Base-by-base conservation (phyloP, 202 grass and related monocot genomes). In the Panicum hallii region DNA sequence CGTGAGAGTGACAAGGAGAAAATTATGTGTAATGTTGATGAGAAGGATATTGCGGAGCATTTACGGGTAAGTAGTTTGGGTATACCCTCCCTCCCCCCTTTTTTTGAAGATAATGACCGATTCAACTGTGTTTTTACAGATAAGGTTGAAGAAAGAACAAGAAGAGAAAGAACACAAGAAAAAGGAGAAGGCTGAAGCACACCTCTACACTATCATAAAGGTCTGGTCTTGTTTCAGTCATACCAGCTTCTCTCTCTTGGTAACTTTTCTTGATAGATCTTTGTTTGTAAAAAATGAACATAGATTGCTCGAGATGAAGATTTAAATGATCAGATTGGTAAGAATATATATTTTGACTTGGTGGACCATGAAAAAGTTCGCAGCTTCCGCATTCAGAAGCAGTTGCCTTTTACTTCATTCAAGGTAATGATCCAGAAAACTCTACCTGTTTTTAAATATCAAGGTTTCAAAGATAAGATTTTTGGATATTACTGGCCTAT, bases 111-210 rank as follows among this genome's bases (percentile, higher is more conserved):
- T 77, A 20, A 12, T 66, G 11, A 82, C 55, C 57, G 30, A 56
- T 90, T 80, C 28, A 72, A 88, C 54, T 86, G 66, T 85, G 77
- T 52, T 79, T 82, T 71, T 89, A 46, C 86, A 99, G 96, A 79
- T 95, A 90, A 95, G 96, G 43, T 92, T 99, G 88, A 99, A 99
- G 80, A 99, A 99, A 91, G 96, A 99, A 85, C 96, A 99, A 92
- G 91, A 96, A 85, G 96, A 99, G 91, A 99, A 99, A 84, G 96
- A 96, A 70, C 91, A 96, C 68, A 99, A 96, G 82, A 99, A 95
- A 69, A 99, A 99, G 83, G 96, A 96, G 86, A 99, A 99, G 72
- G 96, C 96, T 62, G 96, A 99, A 81, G 93, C 91, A 83, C 96
- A 98, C 79, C 96, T 98, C 78, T 98, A 98, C 87, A 98, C 95